Base-by-base conservation (phyloP, 2,329 filamentous ascomycete species). In the Incumbomyces lentus region DNA sequence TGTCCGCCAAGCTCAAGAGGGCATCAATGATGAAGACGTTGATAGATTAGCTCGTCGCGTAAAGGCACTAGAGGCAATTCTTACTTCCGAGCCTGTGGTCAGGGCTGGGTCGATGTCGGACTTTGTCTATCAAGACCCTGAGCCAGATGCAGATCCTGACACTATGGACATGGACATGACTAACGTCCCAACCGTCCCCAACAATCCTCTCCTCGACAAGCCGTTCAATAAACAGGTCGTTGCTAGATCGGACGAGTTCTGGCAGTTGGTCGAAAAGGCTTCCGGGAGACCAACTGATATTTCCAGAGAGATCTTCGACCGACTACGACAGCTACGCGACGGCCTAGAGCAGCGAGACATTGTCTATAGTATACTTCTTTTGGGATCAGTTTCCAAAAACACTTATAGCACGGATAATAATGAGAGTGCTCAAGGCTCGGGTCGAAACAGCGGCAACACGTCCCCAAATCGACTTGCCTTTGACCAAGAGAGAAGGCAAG, bases 271-370 rank as follows among this genome's bases (percentile, higher is more conserved):
- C 13, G 87, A 80, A 42, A 76, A 83, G 51, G 87, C 85, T 59
- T 72, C 86, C 2, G 44, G 32, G n/a, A 26, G 31, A 7, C 36
- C 36, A 7, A 33, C 30, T n/a, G 14, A 39, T 22, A 30, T 40
- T 16, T 16, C 35, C 10, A 31, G 11, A 12, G 37, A 40, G 22
- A 22, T 46, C 12, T 40, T 48, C 26, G 39, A 42, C n/a, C 38
- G 26, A 29, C 17, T 37, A 63, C 80, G 86, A 29, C 74, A 74
- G 47, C 72, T 90, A 17, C 73, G 95, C 11, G 84, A 87, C 55
- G 83, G 83, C 40, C 77, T 82, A 18, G 89, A 95, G 66, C 92
- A 90, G 58, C 80, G 89, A 44, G 88, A 95, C 61, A 82, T 95
- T 14, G 77, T 95, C 47, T 95, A 95, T 65, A 92, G 86, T 0